These are phyloP conservation scores for Magnolia kwangsiensis DNA, from an alignment of 164 flowering plant species.

Conservation along the genomic window DNA sequence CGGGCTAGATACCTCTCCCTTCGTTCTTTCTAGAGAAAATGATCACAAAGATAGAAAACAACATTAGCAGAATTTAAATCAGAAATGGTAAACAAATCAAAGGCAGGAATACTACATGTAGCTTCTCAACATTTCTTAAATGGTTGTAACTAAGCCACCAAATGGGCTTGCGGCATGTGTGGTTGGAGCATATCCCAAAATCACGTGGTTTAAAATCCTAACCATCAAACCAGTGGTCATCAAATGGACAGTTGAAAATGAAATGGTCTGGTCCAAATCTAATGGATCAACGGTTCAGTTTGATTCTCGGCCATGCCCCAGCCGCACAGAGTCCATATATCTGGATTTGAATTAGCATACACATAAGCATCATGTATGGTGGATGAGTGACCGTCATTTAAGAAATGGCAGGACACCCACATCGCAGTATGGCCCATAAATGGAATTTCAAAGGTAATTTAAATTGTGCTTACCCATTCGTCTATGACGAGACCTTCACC, in stretches of 20 bases:
- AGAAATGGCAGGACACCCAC: not conserved
- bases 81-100: not conserved
- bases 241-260: not conserved
- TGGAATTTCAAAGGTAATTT: too few relatives aligned
- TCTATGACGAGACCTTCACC: slow-evolving; percentile 96
- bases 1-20: slow-evolving; percentile 88
- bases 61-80: not conserved
- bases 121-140: too few relatives aligned
- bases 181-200: not conserved
- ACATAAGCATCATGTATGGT: not conserved
- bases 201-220: not conserved
- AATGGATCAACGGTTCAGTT: too few relatives aligned
- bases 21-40: slow-evolving; percentile 59
- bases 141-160: not conserved
- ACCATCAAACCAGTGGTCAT: not conserved
- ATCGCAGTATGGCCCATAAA: not conserved
- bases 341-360: not conserved
- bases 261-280: not conserved
- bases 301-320: not conserved
- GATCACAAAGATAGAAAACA: not conserved
- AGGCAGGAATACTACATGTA: not conserved
- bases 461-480: slow-evolving; percentile 58
- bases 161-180: too few relatives aligned
- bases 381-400: not conserved
- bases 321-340: not conserved